Conservation (phyloP, 306 rosid species). For the Aeschynomene evenia region DNA sequence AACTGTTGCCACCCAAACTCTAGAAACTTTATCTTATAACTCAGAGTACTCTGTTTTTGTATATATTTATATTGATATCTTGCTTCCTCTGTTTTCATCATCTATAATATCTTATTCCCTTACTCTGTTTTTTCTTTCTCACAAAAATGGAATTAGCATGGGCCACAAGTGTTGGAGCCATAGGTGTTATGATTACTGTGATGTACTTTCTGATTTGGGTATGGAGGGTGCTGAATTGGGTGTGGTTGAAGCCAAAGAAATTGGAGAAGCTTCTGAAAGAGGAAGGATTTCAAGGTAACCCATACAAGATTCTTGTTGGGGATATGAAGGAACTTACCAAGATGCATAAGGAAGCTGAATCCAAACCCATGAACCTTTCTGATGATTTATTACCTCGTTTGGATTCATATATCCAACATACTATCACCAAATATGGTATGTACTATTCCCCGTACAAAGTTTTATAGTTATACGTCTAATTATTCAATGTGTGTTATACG, state of each 20-base stretch:
- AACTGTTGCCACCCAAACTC: too few species aligned
- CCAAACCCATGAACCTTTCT: constrained; percentile 44
- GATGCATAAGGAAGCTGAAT: constrained; percentile 26
- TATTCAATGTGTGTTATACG: too few species aligned
- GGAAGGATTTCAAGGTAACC: constrained; percentile 48
- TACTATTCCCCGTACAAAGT: too few species aligned
- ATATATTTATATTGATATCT: too few species aligned
- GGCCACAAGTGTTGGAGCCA: neutral
- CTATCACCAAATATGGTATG: constrained; percentile 38
- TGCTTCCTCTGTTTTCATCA: too few species aligned
- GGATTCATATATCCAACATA: constrained; percentile 18
- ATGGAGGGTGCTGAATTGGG: constrained; percentile 48
- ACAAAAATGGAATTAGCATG: constrained; percentile 8
- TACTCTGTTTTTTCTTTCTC: too few species aligned
- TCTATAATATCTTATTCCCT: too few species aligned
- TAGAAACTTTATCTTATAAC: too few species aligned
- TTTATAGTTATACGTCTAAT: too few species aligned
- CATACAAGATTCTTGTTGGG: constrained; percentile 35
- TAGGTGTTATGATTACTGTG: neutral
- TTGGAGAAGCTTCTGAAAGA: constrained; percentile 46
- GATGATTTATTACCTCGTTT: constrained; percentile 38
- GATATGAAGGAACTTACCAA: neutral
- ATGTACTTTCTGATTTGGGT: constrained; percentile 7
- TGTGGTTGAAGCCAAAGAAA: constrained; percentile 55
- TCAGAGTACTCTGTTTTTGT: too few species aligned